Percentiles rank a stretch among this genome's conserved stretches.
These are phyloP conservation scores for Naganishia vishniacii DNA, from an alignment of 768 basidiomycete species.

Conservation along the genomic window DNA sequence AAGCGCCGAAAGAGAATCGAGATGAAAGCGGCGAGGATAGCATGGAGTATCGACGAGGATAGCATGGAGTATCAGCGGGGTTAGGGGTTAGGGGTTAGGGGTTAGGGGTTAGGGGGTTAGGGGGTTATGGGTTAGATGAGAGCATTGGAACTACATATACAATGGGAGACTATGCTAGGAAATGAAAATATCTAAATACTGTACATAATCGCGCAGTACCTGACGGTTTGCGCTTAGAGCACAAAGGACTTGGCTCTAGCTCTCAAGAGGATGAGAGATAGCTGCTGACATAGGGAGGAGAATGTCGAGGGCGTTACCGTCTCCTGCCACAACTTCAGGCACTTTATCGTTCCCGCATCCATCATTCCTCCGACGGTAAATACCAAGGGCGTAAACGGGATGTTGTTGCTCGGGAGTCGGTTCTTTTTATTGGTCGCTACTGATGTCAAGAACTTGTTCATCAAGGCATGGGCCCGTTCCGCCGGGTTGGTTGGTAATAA, in stretches of 20 bases:
- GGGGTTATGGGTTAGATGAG: no score
- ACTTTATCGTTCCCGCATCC: constrained; percentile 5
- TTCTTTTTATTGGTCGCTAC: not conserved
- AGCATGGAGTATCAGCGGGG: no score
- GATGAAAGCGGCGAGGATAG: no score
- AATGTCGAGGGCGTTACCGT: constrained; percentile 5
- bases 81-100: no score
- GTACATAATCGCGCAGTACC: not conserved
- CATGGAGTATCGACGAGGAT: no score
- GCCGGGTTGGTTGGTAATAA: not conserved
- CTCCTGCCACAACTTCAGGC: constrained; percentile 11
- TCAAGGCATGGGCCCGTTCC: not conserved
- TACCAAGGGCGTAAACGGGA: not conserved
- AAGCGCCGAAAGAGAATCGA: no score
- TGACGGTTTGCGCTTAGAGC: not conserved
- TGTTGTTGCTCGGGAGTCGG: not conserved
- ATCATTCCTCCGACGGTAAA: constrained; percentile 17
- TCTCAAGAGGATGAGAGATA: constrained; percentile 17
- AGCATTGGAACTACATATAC: constrained; percentile 2
- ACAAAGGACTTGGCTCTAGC: constrained; percentile 16
- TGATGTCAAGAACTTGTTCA: constrained; percentile 13
- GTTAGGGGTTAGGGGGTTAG: no score
- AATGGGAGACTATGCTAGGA: not conserved
- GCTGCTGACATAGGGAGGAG: constrained; percentile 4
- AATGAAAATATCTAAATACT: not conserved